Base-by-base conservation (phyloP, 768 basidiomycete genomes). In the Terana coerulea region DNA sequence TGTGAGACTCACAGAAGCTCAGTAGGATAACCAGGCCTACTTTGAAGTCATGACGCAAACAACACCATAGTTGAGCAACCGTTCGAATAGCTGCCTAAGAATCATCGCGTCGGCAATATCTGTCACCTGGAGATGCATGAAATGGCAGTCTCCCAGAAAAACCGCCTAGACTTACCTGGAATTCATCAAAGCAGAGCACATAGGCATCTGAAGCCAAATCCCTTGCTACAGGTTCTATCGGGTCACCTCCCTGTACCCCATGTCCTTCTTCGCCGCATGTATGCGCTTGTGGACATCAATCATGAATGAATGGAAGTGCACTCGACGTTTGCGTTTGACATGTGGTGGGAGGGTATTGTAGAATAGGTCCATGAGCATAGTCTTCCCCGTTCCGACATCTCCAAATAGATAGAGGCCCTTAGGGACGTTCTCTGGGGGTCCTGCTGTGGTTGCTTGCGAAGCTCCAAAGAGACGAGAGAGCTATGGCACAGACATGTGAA, bases 81-180 rank as follows among this genome's bases (percentile, higher is more conserved):
- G 75, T 66, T 98, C 95, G 41, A 99, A 72, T 17, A 99, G 74
- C 43, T 94, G 82, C 34, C 95, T 77, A 24, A 99, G 78, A 55
- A 99, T 95, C 97, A 99, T 98, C 14, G 97, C 95, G 59, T 97
- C 94, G 19, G 90, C 94, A 54, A 98, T 98, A 69, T 98, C 95
- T 14, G 95, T 98, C 6, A 97, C 90, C 87, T 90, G 59, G 36
- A 26, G 10, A 45, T 25, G 35, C 15, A 34, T 25, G 19, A 22
- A 36, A 28, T 39, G n/a, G n/a, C n/a, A n/a, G 30, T 52, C 29
- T 34, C 34, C 45, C 31, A 62, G 49, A 42, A 55, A 49, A 3
- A 15, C 17, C n/a, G 33, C 30, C 41, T 55, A 53, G 61, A 54
- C 73, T 59, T 65, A 90, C 93, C 79, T 98, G 95, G 63, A 98